Percentiles rank a stretch among this genome's conserved stretches.
Evolutionary conservation across 192 early-diverging fungal genomes (phyloP).

Genomic region (Linnemannia hyalina): DNA sequence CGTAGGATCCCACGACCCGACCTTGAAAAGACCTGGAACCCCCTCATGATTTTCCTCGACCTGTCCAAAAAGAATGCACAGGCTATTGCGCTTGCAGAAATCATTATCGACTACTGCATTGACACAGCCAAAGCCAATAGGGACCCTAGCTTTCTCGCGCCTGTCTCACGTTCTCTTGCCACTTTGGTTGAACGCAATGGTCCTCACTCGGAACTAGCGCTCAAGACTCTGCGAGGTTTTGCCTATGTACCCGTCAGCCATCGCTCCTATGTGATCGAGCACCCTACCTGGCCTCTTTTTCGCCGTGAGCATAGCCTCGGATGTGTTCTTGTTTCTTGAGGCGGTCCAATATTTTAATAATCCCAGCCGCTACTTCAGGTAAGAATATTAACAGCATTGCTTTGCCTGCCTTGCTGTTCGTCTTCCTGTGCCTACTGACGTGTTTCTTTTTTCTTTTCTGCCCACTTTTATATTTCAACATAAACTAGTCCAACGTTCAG

Average conservation of each 20-base stretch:
- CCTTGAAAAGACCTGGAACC: neutral
- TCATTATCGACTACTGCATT: conserved; percentile 10
- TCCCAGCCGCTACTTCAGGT: too few relatives aligned
- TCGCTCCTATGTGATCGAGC: neutral
- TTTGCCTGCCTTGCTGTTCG: too few relatives aligned
- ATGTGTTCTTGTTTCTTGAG: conserved; percentile 5
- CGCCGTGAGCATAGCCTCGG: neutral
- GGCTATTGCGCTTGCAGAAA: neutral
- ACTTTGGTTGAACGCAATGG: neutral
- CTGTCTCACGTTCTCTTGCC: neutral
- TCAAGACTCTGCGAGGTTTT: neutral
- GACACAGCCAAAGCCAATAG: neutral
- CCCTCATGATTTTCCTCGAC: neutral
- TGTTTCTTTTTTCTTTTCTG: neutral
- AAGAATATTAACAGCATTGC: too few relatives aligned
- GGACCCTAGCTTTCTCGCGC: neutral
- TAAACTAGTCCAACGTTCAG: neutral
- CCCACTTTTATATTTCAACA: too few relatives aligned
- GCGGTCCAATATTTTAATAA: neutral
- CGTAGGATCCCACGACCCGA: neutral
- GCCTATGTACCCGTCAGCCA: neutral
- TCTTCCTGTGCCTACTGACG: neutral
- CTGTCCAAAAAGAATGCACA: neutral
- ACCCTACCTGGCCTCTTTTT: conserved; percentile 1
- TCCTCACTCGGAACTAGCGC: neutral